A percentile compares a stretch with the other conserved stretches of the same genome.
These are phyloP conservation scores for Marchantia polymorpha DNA, from an alignment of 225 moss, liverwort and hornwort genomes.

Conservation along the genomic window DNA sequence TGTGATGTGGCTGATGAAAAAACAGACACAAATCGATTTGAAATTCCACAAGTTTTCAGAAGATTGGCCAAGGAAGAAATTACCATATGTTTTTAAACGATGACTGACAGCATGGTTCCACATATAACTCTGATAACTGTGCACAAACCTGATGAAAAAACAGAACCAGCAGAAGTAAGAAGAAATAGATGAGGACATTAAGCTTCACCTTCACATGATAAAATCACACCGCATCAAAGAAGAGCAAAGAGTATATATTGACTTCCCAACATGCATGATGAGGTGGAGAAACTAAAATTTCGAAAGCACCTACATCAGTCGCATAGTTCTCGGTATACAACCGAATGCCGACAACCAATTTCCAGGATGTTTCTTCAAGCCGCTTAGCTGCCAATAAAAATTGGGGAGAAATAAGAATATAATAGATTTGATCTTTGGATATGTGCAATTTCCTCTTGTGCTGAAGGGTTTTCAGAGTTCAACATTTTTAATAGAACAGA, in stretches of 20 bases:
- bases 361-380: slow-evolving; percentile 72
- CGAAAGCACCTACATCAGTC: slow-evolving; percentile 63
- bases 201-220: no score
- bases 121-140: slow-evolving; percentile 97
- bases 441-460: background rate
- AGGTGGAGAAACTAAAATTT: background rate
- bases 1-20: no score
- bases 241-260: background rate
- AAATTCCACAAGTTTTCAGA: background rate
- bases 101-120: slow-evolving; percentile 96
- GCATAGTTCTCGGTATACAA: slow-evolving; percentile 83
- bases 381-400: slow-evolving; percentile 55
- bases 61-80: background rate
- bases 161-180: background rate
- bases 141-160: slow-evolving; percentile 74
- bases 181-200: background rate
- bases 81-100: slow-evolving; percentile 70
- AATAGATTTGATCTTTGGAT: slow-evolving; percentile 6
- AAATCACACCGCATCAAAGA: background rate
- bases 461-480: no score
- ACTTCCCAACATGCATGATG: background rate
- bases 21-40: no score
- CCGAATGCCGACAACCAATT: slow-evolving; percentile 84
- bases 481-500: no score
- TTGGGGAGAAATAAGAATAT: background rate